Evolutionary conservation across 305 asterid species (phyloP).

Genomic region (Andrographis paniculata): DNA sequence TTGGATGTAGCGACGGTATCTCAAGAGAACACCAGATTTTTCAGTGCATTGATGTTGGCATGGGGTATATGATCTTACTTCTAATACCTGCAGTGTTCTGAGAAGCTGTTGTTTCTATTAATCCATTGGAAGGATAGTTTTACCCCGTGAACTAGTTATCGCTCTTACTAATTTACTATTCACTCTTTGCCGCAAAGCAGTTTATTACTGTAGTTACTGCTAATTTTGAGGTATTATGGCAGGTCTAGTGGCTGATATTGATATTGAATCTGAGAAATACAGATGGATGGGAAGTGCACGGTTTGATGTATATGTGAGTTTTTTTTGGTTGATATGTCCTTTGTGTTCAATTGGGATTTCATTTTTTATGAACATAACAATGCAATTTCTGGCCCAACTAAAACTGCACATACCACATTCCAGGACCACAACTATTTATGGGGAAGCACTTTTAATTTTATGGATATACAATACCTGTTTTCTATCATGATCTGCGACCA

Average conservation of each 20-base stretch:
- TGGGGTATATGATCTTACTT: conserved; percentile 58
- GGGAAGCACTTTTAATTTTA: too few species aligned
- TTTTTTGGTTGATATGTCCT: conserved; percentile 4
- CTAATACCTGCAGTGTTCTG: conserved; percentile 10
- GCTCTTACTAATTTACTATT: conserved; percentile 3
- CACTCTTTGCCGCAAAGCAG: too few species aligned
- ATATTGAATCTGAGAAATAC: conserved; percentile 88
- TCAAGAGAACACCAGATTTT: conserved; percentile 58
- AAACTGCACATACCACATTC: not conserved
- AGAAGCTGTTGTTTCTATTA: not conserved
- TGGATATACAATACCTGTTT: too few species aligned
- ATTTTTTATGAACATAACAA: not conserved
- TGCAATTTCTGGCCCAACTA: not conserved
- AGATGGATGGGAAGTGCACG: conserved; percentile 99
- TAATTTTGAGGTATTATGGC: conserved; percentile 19
- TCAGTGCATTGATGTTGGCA: conserved; percentile 88
- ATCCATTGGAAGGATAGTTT: too few species aligned
- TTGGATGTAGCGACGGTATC: conserved; percentile 79
- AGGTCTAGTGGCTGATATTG: conserved; percentile 95
- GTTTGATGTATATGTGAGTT: conserved; percentile 81
- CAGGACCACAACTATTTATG: not conserved
- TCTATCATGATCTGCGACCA: too few species aligned
- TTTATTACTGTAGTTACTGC: conserved; percentile 14
- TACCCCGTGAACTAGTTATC: too few species aligned
- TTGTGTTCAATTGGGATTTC: conserved; percentile 9